Base-by-base conservation (phyloP, 192 early-diverging fungal genomes). In the Dissophora globulifera region DNA sequence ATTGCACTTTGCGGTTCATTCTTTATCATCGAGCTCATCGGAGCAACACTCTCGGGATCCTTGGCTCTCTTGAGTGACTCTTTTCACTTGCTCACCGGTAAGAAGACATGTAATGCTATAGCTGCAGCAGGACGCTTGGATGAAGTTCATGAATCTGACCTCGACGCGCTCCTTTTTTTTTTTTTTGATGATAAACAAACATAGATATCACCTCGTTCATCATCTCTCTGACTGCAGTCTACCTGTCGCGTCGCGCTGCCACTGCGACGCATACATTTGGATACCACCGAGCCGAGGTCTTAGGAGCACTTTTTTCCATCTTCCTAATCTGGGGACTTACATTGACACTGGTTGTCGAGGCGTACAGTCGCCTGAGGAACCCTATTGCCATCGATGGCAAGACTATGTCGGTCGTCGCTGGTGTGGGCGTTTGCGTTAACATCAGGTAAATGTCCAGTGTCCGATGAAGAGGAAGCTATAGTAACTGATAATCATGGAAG, bases 321-420 rank as follows among this genome's bases (percentile, higher is more conserved):
- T 83, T 91, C 22, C 66, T 90, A 16, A 92, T 95, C 50, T 95
- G 93, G 93, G 75, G 85, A 11, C 58, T 95, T 22, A 94, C 93
- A 0, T 64, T 80, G 4, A 71, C 67, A 41, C 69, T 95, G 22
- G 86, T 94, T 17, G 54, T 78, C 12, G 93, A 94, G 65, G 93
- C 93, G 10, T 76, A 89, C 45, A 80, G 90, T 6, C 83, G 93
- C 22, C 43, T 95, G 7, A 67, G 76, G 29, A 67, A 88, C 52
- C 92, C 92, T 11, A 65, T 78, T 27, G 63, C 83, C 23, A 85
- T 93, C 32, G 82, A 93, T 57, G 92, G 86, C 35, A 81, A 78
- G 52, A 82, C 88, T 30, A 93, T 93, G 92, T 83, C 89, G 50
- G 45, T 79, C 45, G 89, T 89, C 22, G 91, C 93, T 7, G 62